Evolutionary conservation across 805 yeast species (phyloP), one percentile per base, ranked within the genome.

Genomic region (Candida tibetensis): DNA sequence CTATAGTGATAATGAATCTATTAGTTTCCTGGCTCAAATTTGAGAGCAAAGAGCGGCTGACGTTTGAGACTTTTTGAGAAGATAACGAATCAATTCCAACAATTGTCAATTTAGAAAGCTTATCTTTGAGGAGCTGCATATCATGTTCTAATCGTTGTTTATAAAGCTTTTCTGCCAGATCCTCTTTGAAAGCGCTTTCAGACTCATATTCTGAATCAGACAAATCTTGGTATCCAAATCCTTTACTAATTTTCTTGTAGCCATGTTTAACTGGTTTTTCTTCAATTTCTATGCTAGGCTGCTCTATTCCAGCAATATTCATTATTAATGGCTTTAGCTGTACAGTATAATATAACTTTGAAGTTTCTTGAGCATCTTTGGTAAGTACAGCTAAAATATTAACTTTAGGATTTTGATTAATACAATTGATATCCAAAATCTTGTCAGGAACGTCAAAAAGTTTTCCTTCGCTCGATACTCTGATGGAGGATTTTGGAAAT

Each of bases 191-290:
- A n/a, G n/a, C n/a, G 25, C 10, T 21, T 6, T 44, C 40, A 6
- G 15, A 22, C 13, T 26, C 26, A 2, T 17, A 18, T 6, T 28
- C 39, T 8, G 22, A 32, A 9, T 40, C 46, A 2, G 48, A 28
- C 10, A 45, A 32, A 21, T 53, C 59, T 9, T 60, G 36, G 39
- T 47, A 62, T 1, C 68, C 68, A 41, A 59, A 62, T 3, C 68
- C 68, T 27, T 38, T 42, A 8, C 36, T 41, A 2, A 63, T 62
- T 33, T 48, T 57, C 3, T 19, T 28, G 28, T 46, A 46, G 5
- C 40, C 42, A 7, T 22, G 25, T 4, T 6, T 26, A 12, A 22
- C 31, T 12, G 27, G 25, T 21, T 21, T 21, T 7, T 10, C 9
- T 21, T 21, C n/a, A n/a, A n/a, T n/a, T n/a, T n/a, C n/a, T n/a